Evolutionary conservation across 805 yeast species (phyloP), one percentile per base, ranked within the genome.

Genomic region (Monosporozyma yasuniensis): DNA sequence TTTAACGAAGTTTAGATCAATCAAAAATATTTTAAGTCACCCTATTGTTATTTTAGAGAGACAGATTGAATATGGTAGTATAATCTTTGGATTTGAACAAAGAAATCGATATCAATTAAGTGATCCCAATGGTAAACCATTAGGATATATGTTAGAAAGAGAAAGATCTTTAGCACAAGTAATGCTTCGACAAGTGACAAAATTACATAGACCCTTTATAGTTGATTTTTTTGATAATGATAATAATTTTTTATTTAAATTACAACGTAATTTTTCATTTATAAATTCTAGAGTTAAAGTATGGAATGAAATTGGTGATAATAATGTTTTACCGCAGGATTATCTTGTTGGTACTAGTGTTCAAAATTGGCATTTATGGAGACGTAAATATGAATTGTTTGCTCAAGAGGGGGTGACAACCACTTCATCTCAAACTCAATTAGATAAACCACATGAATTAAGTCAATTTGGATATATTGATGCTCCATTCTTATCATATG

Each of bases 311-410:
- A 46, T 48, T 47, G 70, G 69, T 19, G 76, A 73, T 0, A 56
- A 68, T 10, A 27, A 14, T 18, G 19, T 19, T 9, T 11, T 12
- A 22, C 23, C 47, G 45, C 69, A 69, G 12, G 76, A 74, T 0
- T 62, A 70, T 1, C 61, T 80, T 4, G 70, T 93, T 18, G 98
- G 98, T 1, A 97, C 91, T 64, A 78, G 87, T 25, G 80, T 85
- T 4, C 99, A 93, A 66, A 82, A 84, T 55, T 93, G 96, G 96
- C 98, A 93, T 70, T 72, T 84, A 41, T 90, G 96, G 96, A 77
- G 98, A 63, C 74, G 99, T 51, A 70, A 84, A 46, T 93, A 93
- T 66, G 87, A 90, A 60, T 70, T 93, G 57, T 93, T 87, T 44
- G 47, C 41, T 12, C 42, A 39, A 8, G 25, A 39, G 2, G 23